Evolutionary conservation across 306 rosid genomes (phyloP).

Genomic region (Chamaecrista fasciculata): DNA sequence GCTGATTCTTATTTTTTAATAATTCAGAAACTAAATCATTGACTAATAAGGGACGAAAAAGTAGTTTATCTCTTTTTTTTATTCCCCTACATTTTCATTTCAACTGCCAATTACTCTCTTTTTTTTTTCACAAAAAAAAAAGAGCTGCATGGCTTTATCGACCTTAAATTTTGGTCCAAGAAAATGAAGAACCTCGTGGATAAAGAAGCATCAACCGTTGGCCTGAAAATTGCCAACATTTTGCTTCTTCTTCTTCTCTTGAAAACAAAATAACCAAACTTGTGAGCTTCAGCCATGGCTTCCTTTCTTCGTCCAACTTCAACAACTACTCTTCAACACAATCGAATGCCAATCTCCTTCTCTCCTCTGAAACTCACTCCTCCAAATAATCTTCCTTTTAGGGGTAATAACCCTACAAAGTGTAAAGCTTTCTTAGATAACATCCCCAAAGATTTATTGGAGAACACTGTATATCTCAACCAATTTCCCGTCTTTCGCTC

Average conservation of each 20-base stretch:
- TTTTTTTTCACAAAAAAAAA: not conserved
- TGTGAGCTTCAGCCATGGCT: conserved; percentile 47
- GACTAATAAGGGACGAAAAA: too few species aligned
- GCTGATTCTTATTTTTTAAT: too few species aligned
- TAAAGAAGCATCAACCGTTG: conserved; percentile 46
- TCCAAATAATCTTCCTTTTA: conserved; percentile 32
- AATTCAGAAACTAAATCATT: too few species aligned
- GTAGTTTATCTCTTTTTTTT: too few species aligned
- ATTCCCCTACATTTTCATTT: too few species aligned
- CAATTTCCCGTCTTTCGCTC: conserved; percentile 57
- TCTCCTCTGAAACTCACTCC: conserved; percentile 40
- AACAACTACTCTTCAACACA: conserved; percentile 49
- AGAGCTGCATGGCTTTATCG: not conserved
- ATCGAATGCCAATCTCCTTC: conserved; percentile 28
- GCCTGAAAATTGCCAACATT: conserved; percentile 37
- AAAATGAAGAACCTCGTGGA: conserved; percentile 36
- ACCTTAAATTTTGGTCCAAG: conserved; percentile 28
- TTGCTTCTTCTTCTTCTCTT: not conserved
- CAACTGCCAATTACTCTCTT: too few species aligned
- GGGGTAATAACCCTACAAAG: conserved; percentile 28
- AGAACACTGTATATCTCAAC: conserved; percentile 42
- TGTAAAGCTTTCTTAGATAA: conserved; percentile 55
- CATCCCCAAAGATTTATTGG: conserved; percentile 41
- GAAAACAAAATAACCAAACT: conserved; percentile 13
- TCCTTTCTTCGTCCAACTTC: conserved; percentile 51